phyloP scores from a whole-genome alignment of 805 yeast species.

The Saccharomycopsis sp. region DNA sequence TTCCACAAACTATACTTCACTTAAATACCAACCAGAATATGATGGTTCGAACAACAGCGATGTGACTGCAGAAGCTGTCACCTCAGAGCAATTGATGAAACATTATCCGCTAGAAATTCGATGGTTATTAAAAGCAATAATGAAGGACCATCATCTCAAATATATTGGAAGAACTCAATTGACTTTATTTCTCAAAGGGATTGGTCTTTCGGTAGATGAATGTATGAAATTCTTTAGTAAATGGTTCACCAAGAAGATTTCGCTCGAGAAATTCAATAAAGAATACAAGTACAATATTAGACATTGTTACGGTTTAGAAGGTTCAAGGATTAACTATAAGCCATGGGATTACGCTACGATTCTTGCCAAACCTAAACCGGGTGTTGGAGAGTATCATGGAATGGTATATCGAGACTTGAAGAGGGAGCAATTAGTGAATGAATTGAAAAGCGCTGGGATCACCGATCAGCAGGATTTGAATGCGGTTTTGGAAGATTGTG shows the following conservation, averaged over 20 bases:
- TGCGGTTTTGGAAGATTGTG: constrained; percentile 60
- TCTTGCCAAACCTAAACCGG: constrained; percentile 62
- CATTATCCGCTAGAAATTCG: constrained; percentile 82
- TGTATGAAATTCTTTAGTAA: constrained; percentile 78
- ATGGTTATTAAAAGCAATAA: constrained; percentile 56
- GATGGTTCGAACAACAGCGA: constrained; percentile 33
- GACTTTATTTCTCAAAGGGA: constrained; percentile 78
- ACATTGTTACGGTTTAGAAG: constrained; percentile 89
- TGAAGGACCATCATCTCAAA: constrained; percentile 61
- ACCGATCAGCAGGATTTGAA: constrained; percentile 42
- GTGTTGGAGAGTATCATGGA: constrained; percentile 71
- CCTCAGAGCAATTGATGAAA: constrained; percentile 42
- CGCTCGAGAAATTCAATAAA: constrained; percentile 72
- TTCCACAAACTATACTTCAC: constrained; percentile 60
- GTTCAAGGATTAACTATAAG: constrained; percentile 74
- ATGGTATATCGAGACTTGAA: constrained; percentile 83
- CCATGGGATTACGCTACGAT: constrained; percentile 84
- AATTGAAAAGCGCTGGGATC: constrained; percentile 49
- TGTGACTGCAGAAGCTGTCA: constrained; percentile 57
- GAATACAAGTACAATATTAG: constrained; percentile 85
- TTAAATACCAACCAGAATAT: constrained; percentile 33
- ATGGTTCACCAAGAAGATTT: constrained; percentile 56
- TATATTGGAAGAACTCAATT: constrained; percentile 83
- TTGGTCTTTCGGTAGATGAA: constrained; percentile 83
- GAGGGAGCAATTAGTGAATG: constrained; percentile 51